Percentiles rank a stretch among this genome's conserved stretches.
Conservation (phyloP, 805 yeast species). For the Cyberlindnera subsufficiens region DNA sequence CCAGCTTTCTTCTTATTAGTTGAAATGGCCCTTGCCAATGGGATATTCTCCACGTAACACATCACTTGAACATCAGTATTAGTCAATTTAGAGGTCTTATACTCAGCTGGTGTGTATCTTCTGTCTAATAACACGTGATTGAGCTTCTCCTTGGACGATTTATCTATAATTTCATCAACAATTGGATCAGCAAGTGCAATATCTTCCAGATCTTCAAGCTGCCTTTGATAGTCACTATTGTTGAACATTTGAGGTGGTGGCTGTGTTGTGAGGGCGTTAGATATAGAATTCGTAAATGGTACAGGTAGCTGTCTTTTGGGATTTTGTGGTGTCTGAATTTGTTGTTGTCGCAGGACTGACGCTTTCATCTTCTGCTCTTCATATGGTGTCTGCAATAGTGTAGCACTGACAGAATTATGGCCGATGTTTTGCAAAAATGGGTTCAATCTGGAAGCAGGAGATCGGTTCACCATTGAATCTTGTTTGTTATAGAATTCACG, state of each 20-base stretch:
- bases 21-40: slow-evolving; percentile 12
- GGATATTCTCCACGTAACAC: slow-evolving; percentile 8
- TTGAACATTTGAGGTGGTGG: not conserved
- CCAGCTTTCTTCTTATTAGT: slow-evolving; percentile 21
- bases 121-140: slow-evolving; percentile 7
- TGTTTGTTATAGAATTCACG: too few relatives aligned
- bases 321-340: too few relatives aligned
- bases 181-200: not conserved
- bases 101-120: slow-evolving; percentile 12
- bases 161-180: slow-evolving; percentile 6
- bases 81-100: slow-evolving; percentile 13
- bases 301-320: not conserved
- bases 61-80: slow-evolving; percentile 16
- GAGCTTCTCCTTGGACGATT: slow-evolving; percentile 12
- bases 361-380: too few relatives aligned
- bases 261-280: not conserved
- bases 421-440: too few relatives aligned
- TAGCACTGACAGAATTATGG: too few relatives aligned
- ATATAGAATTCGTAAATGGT: not conserved
- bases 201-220: not conserved
- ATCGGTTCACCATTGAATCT: too few relatives aligned
- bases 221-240: slow-evolving; percentile 1
- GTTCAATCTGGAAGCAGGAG: too few relatives aligned
- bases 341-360: not conserved
- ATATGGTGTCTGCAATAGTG: too few relatives aligned